Percentiles rank a stretch among this genome's conserved stretches.
phyloP scores from a whole-genome alignment of 2,329 filamentous ascomycete species.

The Hortaea werneckii region DNA sequence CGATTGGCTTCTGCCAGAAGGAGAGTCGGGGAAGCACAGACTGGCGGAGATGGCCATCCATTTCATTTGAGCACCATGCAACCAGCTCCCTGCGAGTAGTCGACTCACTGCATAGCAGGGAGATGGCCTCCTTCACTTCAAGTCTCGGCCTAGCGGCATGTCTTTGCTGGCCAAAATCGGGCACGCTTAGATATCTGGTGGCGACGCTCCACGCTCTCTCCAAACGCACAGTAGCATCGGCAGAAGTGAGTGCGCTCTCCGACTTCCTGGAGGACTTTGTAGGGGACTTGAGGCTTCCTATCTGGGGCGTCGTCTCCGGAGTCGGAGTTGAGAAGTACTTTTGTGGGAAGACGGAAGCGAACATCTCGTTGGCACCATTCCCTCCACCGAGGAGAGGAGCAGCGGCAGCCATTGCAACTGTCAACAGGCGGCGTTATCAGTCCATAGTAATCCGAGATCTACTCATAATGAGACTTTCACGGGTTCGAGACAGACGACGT shows the following conservation, averaged over 20 bases:
- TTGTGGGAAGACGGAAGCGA: conserved; percentile 37
- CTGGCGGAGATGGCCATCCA: conserved; percentile 32
- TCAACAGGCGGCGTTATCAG: no score
- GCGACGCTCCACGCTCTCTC: conserved; percentile 37
- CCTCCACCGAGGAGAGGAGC: no score
- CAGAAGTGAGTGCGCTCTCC: conserved; percentile 23
- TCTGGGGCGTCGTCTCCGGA: conserved; percentile 33
- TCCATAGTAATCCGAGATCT: no score
- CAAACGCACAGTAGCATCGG: conserved; percentile 26
- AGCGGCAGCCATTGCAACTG: no score
- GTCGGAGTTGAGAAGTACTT: conserved; percentile 35
- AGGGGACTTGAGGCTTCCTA: conserved; percentile 29
- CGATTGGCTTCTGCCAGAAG: conserved; percentile 17
- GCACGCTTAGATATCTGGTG: conserved; percentile 29
- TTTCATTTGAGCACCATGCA: conserved; percentile 39
- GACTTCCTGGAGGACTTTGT: conserved; percentile 27
- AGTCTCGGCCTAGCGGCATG: background rate
- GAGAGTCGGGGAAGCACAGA: conserved; percentile 15
- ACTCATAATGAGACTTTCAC: no score
- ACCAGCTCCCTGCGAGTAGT: conserved; percentile 22
- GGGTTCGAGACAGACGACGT: no score
- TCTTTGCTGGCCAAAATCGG: background rate
- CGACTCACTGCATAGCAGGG: conserved; percentile 4
- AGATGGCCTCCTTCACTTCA: conserved; percentile 11
- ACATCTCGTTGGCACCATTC: conserved; percentile 19